A percentile compares a stretch with the other conserved stretches of the same genome.
Evolutionary conservation across 768 basidiomycete species (phyloP).

Genomic region (Tylopilus cervinicoccineus): DNA sequence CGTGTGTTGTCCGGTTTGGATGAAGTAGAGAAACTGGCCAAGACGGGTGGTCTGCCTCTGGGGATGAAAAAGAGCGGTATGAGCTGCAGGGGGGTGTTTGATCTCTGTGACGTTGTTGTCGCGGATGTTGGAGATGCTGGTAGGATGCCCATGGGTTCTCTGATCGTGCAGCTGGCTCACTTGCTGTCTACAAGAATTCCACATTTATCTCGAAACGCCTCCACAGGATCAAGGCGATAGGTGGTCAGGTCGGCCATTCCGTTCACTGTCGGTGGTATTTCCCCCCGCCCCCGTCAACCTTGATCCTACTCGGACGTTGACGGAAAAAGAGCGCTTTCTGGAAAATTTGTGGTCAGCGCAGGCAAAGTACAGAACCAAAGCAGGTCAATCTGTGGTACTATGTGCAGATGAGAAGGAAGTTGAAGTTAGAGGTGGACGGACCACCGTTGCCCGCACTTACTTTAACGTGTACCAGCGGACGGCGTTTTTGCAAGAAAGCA

Average conservation of each 20-base stretch:
- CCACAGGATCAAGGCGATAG: slow-evolving; percentile 79
- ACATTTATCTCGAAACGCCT: slow-evolving; percentile 78
- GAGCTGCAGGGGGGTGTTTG: slow-evolving; percentile 80
- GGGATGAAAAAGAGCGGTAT: slow-evolving; percentile 77
- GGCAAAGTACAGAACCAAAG: slow-evolving; percentile 69
- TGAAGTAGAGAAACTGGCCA: slow-evolving; percentile 69
- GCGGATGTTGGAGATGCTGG: slow-evolving; percentile 86
- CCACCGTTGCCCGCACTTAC: slow-evolving; percentile 73
- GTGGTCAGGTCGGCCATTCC: slow-evolving; percentile 86
- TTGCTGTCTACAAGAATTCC: slow-evolving; percentile 57
- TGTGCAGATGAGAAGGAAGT: slow-evolving; percentile 73
- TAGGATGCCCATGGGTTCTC: slow-evolving; percentile 33
- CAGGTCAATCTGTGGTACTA: slow-evolving; percentile 70
- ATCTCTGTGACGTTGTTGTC: slow-evolving; percentile 77
- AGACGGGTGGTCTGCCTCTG: slow-evolving; percentile 54
- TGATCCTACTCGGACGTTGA: slow-evolving; percentile 59
- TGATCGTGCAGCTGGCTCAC: slow-evolving; percentile 6
- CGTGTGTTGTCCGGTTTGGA: slow-evolving; percentile 71
- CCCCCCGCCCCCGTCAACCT: slow-evolving; percentile 65
- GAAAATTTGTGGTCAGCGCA: slow-evolving; percentile 89
- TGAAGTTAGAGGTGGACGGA: slow-evolving; percentile 56
- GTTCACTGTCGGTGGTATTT: slow-evolving; percentile 72
- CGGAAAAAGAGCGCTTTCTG: slow-evolving; percentile 78
- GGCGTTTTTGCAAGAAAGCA: slow-evolving; percentile 70
- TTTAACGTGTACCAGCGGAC: slow-evolving; percentile 86